Evolutionary conservation across 2,329 filamentous ascomycete genomes (phyloP).

Genomic region (Beauveria caledonica): DNA sequence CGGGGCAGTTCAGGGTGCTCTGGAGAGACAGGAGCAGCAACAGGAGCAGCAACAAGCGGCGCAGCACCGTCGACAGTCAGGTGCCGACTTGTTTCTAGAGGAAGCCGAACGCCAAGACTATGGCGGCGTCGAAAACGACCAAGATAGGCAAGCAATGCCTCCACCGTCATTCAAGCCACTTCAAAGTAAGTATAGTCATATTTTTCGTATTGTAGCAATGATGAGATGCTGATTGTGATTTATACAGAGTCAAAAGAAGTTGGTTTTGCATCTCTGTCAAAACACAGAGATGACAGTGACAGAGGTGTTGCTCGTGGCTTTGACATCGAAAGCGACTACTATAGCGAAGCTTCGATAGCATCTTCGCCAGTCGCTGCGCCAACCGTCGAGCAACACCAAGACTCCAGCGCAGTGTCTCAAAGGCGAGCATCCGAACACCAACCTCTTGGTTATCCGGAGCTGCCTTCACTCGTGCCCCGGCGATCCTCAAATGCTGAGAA

Average conservation of each 20-base stretch:
- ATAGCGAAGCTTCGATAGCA: conserved; percentile 29
- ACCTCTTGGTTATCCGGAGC: background rate
- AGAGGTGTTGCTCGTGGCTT: conserved; percentile 28
- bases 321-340: conserved; percentile 28
- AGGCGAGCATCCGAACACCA: background rate
- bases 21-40: conserved; percentile 17
- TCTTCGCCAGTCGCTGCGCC: conserved; percentile 18
- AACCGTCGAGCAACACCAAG: background rate
- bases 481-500: background rate
- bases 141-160: background rate
- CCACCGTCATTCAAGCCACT: background rate
- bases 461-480: background rate
- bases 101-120: background rate
- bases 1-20: conserved; percentile 22
- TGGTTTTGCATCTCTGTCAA: conserved; percentile 9
- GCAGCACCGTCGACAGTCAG: background rate
- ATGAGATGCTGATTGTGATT: background rate
- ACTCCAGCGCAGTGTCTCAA: background rate
- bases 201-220: background rate
- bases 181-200: background rate
- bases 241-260: background rate
- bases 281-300: conserved; percentile 16
- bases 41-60: conserved; percentile 14
- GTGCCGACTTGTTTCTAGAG: background rate
- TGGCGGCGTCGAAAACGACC: background rate